Percentiles rank a stretch among this genome's conserved stretches.
These are phyloP conservation scores for Jacaranda copaia DNA, from an alignment of 257 asterid genomes.

Conservation along the genomic window DNA sequence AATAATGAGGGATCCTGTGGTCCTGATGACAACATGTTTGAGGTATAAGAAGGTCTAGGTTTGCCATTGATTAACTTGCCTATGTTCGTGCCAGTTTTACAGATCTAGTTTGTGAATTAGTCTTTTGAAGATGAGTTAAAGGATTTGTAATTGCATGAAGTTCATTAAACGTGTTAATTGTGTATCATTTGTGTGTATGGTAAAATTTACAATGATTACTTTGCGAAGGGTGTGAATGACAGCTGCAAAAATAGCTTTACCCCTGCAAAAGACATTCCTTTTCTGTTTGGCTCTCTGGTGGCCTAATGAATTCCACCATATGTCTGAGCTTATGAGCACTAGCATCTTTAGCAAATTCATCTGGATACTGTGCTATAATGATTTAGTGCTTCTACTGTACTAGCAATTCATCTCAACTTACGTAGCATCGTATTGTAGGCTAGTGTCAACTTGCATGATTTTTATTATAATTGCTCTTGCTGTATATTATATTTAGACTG, in stretches of 20 bases:
- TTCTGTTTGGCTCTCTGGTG: background rate
- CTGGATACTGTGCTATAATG: background rate
- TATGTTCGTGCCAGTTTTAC: constrained; percentile 12
- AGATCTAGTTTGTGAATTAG: background rate
- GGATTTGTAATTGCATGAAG: constrained; percentile 15
- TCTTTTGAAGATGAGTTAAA: constrained; percentile 10
- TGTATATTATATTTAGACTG: constrained; percentile 11
- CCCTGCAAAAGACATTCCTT: background rate
- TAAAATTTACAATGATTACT: background rate
- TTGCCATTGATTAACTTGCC: constrained; percentile 14
- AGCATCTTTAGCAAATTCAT: constrained; percentile 14
- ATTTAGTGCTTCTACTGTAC: background rate
- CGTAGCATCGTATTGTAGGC: constrained; percentile 25
- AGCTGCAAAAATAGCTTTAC: constrained; percentile 6
- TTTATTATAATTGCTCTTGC: background rate
- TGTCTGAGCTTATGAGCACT: background rate
- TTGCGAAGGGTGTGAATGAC: background rate
- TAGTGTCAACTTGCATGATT: constrained; percentile 14
- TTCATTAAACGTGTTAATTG: background rate
- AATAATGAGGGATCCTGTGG: constrained; percentile 48
- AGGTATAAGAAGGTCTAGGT: constrained; percentile 54
- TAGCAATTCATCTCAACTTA: background rate
- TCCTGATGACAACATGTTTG: constrained; percentile 71
- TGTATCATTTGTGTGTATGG: background rate
- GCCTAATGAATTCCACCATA: background rate